Conservation (phyloP, 2,329 filamentous ascomycete species). For the Fusarium sp. region DNA sequence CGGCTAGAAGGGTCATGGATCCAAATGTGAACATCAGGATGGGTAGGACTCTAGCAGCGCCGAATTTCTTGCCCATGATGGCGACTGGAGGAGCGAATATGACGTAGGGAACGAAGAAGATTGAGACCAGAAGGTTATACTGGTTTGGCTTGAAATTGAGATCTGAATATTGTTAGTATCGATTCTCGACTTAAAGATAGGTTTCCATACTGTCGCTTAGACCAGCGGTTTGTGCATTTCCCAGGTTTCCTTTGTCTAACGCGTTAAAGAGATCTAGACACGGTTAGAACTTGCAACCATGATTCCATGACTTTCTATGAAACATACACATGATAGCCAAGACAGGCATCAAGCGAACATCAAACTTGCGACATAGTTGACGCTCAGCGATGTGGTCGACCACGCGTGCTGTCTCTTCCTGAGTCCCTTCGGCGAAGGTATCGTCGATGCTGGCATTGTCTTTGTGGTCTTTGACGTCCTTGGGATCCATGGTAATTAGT, state of each 20-base stretch:
- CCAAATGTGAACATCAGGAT: slow-evolving; percentile 24
- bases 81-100: slow-evolving; percentile 13
- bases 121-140: slow-evolving; percentile 21
- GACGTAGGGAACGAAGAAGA: slow-evolving; percentile 26
- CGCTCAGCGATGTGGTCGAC: slow-evolving; percentile 20
- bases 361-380: slow-evolving; percentile 21
- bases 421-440: slow-evolving; percentile 1
- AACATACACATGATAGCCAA: slow-evolving; percentile 21
- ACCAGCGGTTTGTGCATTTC: slow-evolving; percentile 19
- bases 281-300: background rate
- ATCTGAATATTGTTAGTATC: background rate
- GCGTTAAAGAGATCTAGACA: slow-evolving; percentile 14
- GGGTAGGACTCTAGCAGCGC: background rate
- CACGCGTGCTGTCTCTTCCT: background rate
- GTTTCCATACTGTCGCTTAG: slow-evolving; percentile 3
- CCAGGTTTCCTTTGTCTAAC: slow-evolving; percentile 15
- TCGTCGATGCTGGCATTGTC: slow-evolving; percentile 11
- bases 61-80: slow-evolving; percentile 20
- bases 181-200: fast-evolving
- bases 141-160: slow-evolving; percentile 21
- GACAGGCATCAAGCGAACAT: slow-evolving; percentile 11
- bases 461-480: slow-evolving; percentile 7
- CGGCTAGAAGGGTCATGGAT: slow-evolving; percentile 13
- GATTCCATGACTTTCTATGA: fast-evolving
- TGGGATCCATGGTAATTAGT: background rate